Base-by-base conservation (phyloP, 1,284 basidiomycete species). In the Porphyrellus sp. region DNA sequence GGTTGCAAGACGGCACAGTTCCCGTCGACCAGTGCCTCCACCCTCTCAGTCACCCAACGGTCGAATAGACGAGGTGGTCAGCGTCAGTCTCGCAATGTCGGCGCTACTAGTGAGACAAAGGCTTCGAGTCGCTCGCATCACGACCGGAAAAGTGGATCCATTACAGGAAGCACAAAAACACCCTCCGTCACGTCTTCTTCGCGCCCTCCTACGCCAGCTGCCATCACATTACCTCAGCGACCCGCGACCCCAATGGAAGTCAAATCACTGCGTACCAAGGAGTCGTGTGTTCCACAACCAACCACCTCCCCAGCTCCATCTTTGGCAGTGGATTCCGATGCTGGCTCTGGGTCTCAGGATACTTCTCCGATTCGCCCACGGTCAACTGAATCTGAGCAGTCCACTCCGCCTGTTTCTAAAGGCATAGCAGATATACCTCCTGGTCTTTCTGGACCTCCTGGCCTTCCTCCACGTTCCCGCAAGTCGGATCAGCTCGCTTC, bases 381-480 rank as follows among this genome's bases (percentile, higher is more conserved):
- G 31, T 76, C 79, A 18, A 64, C 74, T 13, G 75, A 74, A 57
- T 73, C 74, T 7, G 62, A 70, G n/a, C 67, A 70, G 41, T 73
- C 75, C 16, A 65, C 66, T 30, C 74, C 69, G 49, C 64, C 67
- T 38, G 54, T 76, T 34, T 77, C 80, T 23, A 78, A 80, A 11
- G 78, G 77, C 34, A 69, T 81, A 57, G 73, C 75, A 31, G 71
- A 72, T 38, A 65, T 73, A 6, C 79, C 80, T 30, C 80, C 79
- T 7, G 80, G 83, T 33, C 77, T 88, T 34, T 74, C 81, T 42
- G 83, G 81, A 4, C 88, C 89, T 23, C 86, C 85, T 5, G 84
- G 85, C 12, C 76, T 89, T 46, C 74, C 77, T 30, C 74, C 74
- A 27, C 81, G 78, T 27, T 74, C 73, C 55, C 78, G 78, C 44